A percentile compares a stretch with the other conserved stretches of the same genome.
Evolutionary conservation across 1,139 yeast genomes (phyloP).

Genomic region (Pichia sp.): DNA sequence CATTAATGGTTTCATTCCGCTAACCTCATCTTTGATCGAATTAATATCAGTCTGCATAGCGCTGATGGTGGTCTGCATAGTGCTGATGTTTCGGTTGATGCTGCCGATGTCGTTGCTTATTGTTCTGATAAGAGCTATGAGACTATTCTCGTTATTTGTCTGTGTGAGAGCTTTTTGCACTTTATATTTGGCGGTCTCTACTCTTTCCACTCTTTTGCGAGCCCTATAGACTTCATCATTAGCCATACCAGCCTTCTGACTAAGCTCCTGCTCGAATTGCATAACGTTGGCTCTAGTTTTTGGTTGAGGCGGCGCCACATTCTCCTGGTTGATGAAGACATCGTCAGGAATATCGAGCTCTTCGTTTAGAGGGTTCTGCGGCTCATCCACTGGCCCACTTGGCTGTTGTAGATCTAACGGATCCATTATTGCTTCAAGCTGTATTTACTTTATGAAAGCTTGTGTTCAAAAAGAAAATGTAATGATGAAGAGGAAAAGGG

Average conservation of each 20-base stretch:
- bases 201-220: not conserved
- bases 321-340: not conserved
- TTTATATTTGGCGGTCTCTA: not conserved
- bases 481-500: not conserved
- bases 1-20: not conserved
- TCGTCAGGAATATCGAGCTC: not conserved
- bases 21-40: not conserved
- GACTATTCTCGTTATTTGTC: not conserved
- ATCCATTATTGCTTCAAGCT: not conserved
- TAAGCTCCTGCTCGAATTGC: constrained; percentile 1
- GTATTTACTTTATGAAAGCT: not conserved
- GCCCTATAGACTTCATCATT: not conserved
- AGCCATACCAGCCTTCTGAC: not conserved
- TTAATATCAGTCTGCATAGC: not conserved
- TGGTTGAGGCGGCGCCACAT: not conserved
- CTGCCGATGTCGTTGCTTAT: not conserved
- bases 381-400: not conserved
- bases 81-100: not conserved
- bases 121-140: not conserved
- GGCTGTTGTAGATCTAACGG: not conserved
- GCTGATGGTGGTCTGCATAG: not conserved
- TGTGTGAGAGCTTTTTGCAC: not conserved
- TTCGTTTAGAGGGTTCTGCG: not conserved
- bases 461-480: not conserved
- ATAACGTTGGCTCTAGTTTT: not conserved